Base-by-base conservation (phyloP, 441 rosid genomes). In the Arabidopsis hybrid region DNA sequence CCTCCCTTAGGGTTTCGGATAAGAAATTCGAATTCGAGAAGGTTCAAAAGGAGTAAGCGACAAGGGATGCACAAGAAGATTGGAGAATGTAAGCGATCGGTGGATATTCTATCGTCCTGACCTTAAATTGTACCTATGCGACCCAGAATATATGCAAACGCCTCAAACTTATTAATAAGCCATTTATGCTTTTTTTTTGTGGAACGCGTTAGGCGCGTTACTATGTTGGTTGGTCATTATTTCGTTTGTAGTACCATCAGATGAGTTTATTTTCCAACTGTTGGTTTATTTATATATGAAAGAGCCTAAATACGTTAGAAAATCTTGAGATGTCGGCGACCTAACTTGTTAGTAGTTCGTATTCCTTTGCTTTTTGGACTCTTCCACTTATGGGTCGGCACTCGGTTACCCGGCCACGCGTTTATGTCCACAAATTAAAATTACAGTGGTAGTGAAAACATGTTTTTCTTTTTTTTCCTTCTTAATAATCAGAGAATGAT, bases 331-430 rank as follows among this genome's bases (percentile, higher is more conserved):
- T 65, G 64, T 46, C 58, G 70, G 65, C 62, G 67, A 68, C 77
- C 77, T 57, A 47, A 63, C 34, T 14, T 14, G 5, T 47, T 6
- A 2, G 9, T n/a, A 68, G 68, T 18, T 18, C 21, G 21, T 21
- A 21, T 21, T 68, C 21, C 56, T 26, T 13, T 55, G 40, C 50
- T 26, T 64, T 67, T 76, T 73, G 62, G 73, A 58, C 10, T 52
- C 12, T 60, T 63, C 49, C 63, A 69, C 82, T 68, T 73, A 71
- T 67, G 40, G 74, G 82, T 79, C 83, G 82, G 77, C 29, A 71
- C 71, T 78, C 69, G 82, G 74, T 83, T 61, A 11, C 9, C 29
- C 29, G n/a, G 62, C 31, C 9, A 63, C 63, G 1, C 12, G 13
- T 32, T 60, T 62, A 61, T 35, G 38, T 53, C 46, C 76, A 43